A percentile compares a stretch with the other conserved stretches of the same genome.
phyloP scores from a whole-genome alignment of 352 stramenopile genomes.

The Pythium aphanidermatum region DNA sequence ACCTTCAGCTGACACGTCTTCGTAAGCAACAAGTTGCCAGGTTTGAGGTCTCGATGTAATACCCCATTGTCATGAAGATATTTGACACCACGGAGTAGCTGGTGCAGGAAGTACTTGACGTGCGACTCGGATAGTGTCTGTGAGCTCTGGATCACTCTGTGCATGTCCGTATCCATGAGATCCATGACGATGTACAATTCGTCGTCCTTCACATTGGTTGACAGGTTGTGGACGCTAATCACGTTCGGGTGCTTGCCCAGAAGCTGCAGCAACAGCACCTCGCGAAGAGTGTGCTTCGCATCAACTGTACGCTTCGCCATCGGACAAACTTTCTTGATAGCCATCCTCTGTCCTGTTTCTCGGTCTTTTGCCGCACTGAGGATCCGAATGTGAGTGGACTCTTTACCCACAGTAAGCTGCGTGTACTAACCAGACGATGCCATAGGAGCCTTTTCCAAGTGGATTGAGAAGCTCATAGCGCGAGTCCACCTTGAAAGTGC shows the following conservation, averaged over 20 bases:
- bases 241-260: conserved; percentile 88
- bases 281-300: conserved; percentile 85
- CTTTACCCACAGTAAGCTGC: neutral
- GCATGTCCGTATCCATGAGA: conserved; percentile 92
- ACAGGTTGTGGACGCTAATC: conserved; percentile 76
- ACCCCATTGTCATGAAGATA: conserved; percentile 74
- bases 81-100: conserved; percentile 84
- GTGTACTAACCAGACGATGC: conserved; percentile 71
- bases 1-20: conserved; percentile 73
- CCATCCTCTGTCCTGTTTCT: conserved; percentile 68
- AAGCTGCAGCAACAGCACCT: conserved; percentile 83
- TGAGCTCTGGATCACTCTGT: conserved; percentile 82
- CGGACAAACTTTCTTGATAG: conserved; percentile 89
- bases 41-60: conserved; percentile 79
- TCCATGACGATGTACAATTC: conserved; percentile 96
- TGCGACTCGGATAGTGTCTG: conserved; percentile 66
- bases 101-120: conserved; percentile 90
- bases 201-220: conserved; percentile 84
- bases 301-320: conserved; percentile 81
- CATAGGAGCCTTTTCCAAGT: conserved; percentile 89
- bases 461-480: conserved; percentile 85
- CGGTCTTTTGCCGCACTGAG: conserved; percentile 67
- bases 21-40: conserved; percentile 73
- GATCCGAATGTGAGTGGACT: neutral
- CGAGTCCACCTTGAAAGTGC: conserved; percentile 74